Evolutionary conservation across 345 rosid genomes (phyloP).

Genomic region (Carallia pectinifolia): DNA sequence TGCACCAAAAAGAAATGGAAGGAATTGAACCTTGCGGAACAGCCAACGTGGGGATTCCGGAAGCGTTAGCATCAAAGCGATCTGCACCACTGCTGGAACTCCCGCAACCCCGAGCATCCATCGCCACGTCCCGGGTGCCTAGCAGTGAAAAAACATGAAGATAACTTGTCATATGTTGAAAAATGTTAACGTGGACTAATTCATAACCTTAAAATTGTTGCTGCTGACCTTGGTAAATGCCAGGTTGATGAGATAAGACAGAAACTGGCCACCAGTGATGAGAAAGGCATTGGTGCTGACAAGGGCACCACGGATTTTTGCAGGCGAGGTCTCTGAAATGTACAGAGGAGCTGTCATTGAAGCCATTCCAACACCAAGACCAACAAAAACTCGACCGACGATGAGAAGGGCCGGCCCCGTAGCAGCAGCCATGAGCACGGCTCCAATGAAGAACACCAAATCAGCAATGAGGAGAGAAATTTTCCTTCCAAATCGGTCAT

Average conservation of each 20-base stretch:
- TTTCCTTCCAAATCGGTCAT: constrained; percentile 67
- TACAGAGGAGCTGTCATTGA: constrained; percentile 90
- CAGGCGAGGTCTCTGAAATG: constrained; percentile 89
- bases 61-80: constrained; percentile 62
- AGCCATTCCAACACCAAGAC: constrained; percentile 92
- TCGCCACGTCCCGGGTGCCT: constrained; percentile 84
- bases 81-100: constrained; percentile 76
- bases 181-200: no score
- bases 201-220: no score
- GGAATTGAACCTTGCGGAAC: constrained; percentile 55
- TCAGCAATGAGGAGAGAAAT: constrained; percentile 59
- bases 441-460: constrained; percentile 68
- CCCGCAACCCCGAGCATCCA: constrained; percentile 98
- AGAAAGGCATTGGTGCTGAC: constrained; percentile 82
- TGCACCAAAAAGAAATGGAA: not conserved
- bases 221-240: constrained; percentile 58
- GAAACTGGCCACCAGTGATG: constrained; percentile 86
- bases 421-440: constrained; percentile 76
- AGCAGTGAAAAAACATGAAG: not conserved
- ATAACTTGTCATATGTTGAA: not conserved
- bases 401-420: constrained; percentile 58
- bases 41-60: constrained; percentile 97
- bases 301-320: constrained; percentile 84
- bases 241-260: constrained; percentile 82
- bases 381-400: constrained; percentile 71